Conservation (phyloP, 2,329 filamentous ascomycete species). For the Salinomyces thailandicus region DNA sequence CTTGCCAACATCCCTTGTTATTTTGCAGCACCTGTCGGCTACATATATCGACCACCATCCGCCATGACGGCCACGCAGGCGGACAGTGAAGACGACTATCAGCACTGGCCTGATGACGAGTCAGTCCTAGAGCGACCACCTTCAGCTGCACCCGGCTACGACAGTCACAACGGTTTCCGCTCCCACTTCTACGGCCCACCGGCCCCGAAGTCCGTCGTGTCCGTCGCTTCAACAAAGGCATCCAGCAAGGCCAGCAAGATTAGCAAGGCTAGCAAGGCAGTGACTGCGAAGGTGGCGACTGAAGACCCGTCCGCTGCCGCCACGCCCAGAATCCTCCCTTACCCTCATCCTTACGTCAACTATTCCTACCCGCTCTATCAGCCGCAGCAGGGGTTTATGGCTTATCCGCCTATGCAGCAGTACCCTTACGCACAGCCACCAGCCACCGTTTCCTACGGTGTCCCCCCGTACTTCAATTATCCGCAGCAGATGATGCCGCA, state of each 20-base stretch:
- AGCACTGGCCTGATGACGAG: slow-evolving; percentile 24
- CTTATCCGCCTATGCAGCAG: slow-evolving; percentile 5
- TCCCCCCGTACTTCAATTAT: slow-evolving; percentile 1
- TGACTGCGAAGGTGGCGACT: not conserved
- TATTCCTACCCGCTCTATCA: slow-evolving; percentile 6
- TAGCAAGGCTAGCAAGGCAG: not conserved
- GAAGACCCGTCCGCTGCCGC: not conserved
- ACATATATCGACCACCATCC: not conserved
- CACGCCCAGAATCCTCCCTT: slow-evolving; percentile 5
- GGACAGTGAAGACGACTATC: slow-evolving; percentile 16
- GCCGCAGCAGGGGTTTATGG: slow-evolving; percentile 1
- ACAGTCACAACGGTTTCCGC: slow-evolving; percentile 21
- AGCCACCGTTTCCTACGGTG: not conserved
- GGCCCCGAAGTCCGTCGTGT: slow-evolving; percentile 9
- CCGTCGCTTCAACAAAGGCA: slow-evolving; percentile 5
- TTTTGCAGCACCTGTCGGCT: not conserved
- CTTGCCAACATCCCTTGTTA: not conserved
- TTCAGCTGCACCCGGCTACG: slow-evolving; percentile 13
- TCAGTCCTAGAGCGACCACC: slow-evolving; percentile 5
- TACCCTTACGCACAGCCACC: slow-evolving; percentile 2
- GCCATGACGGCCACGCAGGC: slow-evolving; percentile 3
- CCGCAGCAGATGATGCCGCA: not conserved
- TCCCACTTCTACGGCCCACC: slow-evolving; percentile 16
- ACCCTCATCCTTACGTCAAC: slow-evolving; percentile 8
- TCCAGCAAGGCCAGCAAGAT: not conserved